These are phyloP conservation scores for Cylindrotheca fusiformis DNA, from an alignment of 108 stramenopile species.

Conservation along the genomic window DNA sequence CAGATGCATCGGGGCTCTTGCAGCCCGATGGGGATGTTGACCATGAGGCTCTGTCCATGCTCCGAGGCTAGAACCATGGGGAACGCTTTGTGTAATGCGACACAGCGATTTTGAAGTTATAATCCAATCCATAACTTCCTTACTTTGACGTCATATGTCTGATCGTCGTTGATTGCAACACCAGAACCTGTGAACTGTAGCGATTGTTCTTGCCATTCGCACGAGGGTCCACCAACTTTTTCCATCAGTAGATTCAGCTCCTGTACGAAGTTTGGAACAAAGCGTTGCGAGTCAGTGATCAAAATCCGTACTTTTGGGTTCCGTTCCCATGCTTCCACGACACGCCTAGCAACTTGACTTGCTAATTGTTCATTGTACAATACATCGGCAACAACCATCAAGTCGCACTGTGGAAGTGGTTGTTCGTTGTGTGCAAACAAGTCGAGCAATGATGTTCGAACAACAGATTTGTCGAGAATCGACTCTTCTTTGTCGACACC, in stretches of 20 bases:
- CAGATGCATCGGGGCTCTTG: neutral
- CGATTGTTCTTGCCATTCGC: neutral
- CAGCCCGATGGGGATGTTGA: no score
- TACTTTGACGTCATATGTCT: slow-evolving; percentile 68
- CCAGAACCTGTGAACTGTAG: slow-evolving; percentile 58
- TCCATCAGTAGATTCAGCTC: slow-evolving; percentile 33
- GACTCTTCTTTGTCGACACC: slow-evolving; percentile 32
- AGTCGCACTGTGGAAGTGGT: slow-evolving; percentile 33
- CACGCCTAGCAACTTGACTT: slow-evolving; percentile 51
- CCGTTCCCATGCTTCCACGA: slow-evolving; percentile 41
- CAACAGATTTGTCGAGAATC: slow-evolving; percentile 17
- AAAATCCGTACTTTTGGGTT: slow-evolving; percentile 34
- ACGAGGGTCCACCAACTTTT: slow-evolving; percentile 3
- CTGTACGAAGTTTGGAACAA: slow-evolving; percentile 56
- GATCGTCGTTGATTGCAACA: slow-evolving; percentile 72
- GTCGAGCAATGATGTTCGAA: slow-evolving; percentile 23
- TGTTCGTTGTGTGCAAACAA: slow-evolving; percentile 16
- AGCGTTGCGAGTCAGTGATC: slow-evolving; percentile 76
- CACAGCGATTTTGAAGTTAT: no score
- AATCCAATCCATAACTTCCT: slow-evolving; percentile 53
- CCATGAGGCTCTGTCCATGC: neutral
- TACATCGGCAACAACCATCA: slow-evolving; percentile 75
- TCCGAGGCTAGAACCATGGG: neutral
- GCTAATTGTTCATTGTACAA: slow-evolving; percentile 69
- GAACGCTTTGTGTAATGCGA: no score